Percentiles rank a stretch among this genome's conserved stretches.
These are phyloP conservation scores for Fragaria ananassa DNA, from an alignment of 306 rosid species.

Conservation along the genomic window DNA sequence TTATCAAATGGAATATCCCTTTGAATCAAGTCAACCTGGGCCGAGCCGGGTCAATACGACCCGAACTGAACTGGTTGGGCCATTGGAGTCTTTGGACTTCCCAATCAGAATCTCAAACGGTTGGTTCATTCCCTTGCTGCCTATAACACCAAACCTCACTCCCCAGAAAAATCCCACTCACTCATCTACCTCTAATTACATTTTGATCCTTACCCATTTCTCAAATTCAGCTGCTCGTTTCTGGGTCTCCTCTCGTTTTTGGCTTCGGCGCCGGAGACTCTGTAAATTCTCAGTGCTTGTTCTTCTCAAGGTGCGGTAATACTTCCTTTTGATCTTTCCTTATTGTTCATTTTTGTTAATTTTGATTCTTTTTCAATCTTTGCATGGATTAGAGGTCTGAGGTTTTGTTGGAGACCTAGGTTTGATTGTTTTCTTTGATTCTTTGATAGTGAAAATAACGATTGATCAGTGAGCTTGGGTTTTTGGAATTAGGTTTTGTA, in stretches of 20 bases:
- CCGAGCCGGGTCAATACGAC: background rate
- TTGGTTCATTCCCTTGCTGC: background rate
- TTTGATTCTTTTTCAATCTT: background rate
- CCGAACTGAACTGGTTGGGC: background rate
- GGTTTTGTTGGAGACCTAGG: background rate
- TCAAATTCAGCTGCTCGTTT: background rate
- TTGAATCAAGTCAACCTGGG: too few species aligned
- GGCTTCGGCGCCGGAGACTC: background rate
- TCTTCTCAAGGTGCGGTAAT: constrained; percentile 6
- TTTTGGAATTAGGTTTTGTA: background rate
- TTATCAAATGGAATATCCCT: too few species aligned
- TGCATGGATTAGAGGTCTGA: background rate
- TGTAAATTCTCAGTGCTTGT: constrained; percentile 6
- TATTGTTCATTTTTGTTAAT: background rate
- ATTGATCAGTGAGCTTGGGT: background rate
- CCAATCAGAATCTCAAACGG: background rate
- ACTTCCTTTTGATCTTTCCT: background rate
- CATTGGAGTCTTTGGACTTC: background rate
- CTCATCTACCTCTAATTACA: background rate
- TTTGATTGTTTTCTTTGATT: background rate
- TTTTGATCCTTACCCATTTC: constrained; percentile 1
- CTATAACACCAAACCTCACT: background rate
- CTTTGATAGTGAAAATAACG: background rate
- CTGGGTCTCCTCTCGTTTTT: background rate
- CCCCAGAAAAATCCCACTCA: background rate